Evolutionary conservation across 2,329 filamentous ascomycete genomes (phyloP), one percentile per base, ranked within the genome.

Genomic region (Colletotrichum agaves): DNA sequence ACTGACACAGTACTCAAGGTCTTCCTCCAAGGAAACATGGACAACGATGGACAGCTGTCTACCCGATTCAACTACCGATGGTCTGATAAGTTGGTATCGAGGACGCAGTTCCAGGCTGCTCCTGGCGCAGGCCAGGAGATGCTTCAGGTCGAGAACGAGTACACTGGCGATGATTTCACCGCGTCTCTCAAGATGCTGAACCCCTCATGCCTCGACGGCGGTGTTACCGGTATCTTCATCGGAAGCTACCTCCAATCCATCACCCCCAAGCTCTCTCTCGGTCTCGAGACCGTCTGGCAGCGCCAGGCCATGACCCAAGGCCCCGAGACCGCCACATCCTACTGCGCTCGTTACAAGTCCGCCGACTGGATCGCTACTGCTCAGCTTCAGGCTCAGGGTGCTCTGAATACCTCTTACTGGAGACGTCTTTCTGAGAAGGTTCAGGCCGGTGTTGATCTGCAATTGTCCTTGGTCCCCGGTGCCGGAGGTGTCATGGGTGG

Each of bases 21-120:
- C 67, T 98, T 99, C 80, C 90, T 96, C 81, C 96, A 99, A 88
- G 96, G 92, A 73, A 97, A 93, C 78, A 82, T 98, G 78, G 95
- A 98, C 80, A 98, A 96, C 78, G 94, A 98, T 76, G 92, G 94
- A 69, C 88, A 91, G 72, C 88, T 99, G 73, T 91, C 90, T 69
- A 93, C 93, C 61, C 91, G 95, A 78, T 94, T 95, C 84, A 99
- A 99, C 85, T 96, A 92, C 83, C 90, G 95, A 79, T 97, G 94
- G 93, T 89, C 86, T 72, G 87, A 89, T 72, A 86, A 89, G 74
- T 85, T 97, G 71, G 90, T 97, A 73, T 92, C 93, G 78, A 98
- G 98, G 85, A 89, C 92, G 68, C 91, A 94, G 75, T 88, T 96
- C 72, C 93, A 97, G 81, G 90, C 98, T 75, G 90, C 93, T 72